phyloP scores from a whole-genome alignment of 805 yeast genomes.

The Kazachstania africana region DNA sequence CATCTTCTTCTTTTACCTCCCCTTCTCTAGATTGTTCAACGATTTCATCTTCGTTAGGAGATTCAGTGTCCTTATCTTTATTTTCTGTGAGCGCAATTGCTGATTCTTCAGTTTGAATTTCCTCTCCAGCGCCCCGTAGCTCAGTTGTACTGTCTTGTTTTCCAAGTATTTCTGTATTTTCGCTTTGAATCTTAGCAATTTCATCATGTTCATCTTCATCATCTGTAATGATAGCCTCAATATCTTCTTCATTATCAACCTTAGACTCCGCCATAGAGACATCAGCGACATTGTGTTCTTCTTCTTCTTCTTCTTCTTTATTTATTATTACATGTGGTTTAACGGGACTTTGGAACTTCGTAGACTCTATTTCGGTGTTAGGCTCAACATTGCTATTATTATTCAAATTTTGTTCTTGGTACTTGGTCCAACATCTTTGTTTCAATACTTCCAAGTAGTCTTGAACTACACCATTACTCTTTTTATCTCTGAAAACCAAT shows the following conservation, averaged over 20 bases:
- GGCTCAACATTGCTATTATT: background rate
- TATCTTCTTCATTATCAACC: constrained; percentile 3
- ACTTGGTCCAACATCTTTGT: constrained; percentile 20
- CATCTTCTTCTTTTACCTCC: constrained; percentile 1
- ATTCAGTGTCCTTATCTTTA: constrained; percentile 1
- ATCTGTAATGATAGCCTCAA: background rate
- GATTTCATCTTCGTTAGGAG: constrained; percentile 5
- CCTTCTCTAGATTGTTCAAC: constrained; percentile 1
- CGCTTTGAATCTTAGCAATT: background rate
- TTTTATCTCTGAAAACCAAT: constrained; percentile 54
- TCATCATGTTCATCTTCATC: background rate
- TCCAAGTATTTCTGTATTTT: background rate
- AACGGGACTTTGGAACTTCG: no score
- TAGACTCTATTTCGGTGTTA: no score
- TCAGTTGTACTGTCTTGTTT: no score
- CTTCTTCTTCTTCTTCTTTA: constrained; percentile 5
- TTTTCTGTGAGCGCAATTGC: constrained; percentile 2
- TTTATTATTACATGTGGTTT: no score
- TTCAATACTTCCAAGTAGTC: constrained; percentile 32
- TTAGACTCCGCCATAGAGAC: no score
- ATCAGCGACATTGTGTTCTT: no score
- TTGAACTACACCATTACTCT: constrained; percentile 35
- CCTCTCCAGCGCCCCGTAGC: no score
- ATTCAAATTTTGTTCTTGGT: constrained; percentile 5
- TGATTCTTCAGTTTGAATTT: constrained; percentile 2